Conservation (phyloP, 2,329 filamentous ascomycete genomes). For the Ophiostoma triangulosporum region DNA sequence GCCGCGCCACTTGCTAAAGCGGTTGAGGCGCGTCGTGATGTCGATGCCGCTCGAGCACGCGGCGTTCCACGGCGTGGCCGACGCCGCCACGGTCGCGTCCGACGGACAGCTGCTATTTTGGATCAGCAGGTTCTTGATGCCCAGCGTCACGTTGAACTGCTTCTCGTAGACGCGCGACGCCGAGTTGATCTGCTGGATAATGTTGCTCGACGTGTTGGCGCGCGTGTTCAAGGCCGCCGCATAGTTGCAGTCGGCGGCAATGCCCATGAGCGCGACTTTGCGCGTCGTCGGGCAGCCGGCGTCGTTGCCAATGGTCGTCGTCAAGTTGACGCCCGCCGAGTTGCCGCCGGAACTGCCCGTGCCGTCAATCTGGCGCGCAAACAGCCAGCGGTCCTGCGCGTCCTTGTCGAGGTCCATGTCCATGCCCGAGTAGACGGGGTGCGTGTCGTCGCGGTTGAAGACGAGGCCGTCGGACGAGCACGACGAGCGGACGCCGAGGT, state of each 20-base stretch:
- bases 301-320: slow-evolving; percentile 64
- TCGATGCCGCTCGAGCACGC: slow-evolving; percentile 48
- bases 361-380: slow-evolving; percentile 61
- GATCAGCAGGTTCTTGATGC: slow-evolving; percentile 73
- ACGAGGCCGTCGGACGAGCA: slow-evolving; percentile 64
- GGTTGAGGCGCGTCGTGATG: slow-evolving; percentile 67
- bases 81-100: slow-evolving; percentile 38
- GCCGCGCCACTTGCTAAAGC: slow-evolving; percentile 83
- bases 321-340: slow-evolving; percentile 66
- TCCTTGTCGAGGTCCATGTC: slow-evolving; percentile 25
- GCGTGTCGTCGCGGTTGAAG: slow-evolving; percentile 65
- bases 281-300: slow-evolving; percentile 79
- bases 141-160: slow-evolving; percentile 89
- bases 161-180: slow-evolving; percentile 81
- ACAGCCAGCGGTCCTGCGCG: slow-evolving; percentile 32
- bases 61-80: slow-evolving; percentile 70
- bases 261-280: slow-evolving; percentile 79
- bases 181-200: slow-evolving; percentile 72
- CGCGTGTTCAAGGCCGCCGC: slow-evolving; percentile 55
- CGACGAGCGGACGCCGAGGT: slow-evolving; percentile 13
- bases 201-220: slow-evolving; percentile 52
- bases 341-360: slow-evolving; percentile 43
- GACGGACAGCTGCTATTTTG: slow-evolving; percentile 63
- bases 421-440: slow-evolving; percentile 47
- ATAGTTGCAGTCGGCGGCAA: slow-evolving; percentile 90